Conservation (phyloP, 352 stramenopile species). For the Pythium oligandrum region DNA sequence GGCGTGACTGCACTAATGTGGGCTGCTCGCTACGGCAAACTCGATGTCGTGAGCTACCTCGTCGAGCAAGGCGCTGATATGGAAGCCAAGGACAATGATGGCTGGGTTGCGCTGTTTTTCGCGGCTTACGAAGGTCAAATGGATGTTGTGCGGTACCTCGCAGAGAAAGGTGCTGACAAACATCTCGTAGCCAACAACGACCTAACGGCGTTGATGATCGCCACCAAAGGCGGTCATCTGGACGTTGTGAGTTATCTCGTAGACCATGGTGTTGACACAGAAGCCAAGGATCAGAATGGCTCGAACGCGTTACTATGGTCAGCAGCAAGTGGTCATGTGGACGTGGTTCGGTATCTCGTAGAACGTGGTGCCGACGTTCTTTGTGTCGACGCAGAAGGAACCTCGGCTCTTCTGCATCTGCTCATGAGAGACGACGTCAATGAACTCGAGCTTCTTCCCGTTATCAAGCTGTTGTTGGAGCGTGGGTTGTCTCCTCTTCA, state of each 20-base stretch:
- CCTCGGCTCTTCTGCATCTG: conserved; percentile 5
- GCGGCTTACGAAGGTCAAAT: not conserved
- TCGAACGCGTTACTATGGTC: not conserved
- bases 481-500: conserved; percentile 1
- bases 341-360: not conserved
- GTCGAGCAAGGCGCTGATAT: conserved; percentile 1
- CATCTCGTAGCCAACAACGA: not conserved
- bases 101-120: conserved; percentile 6
- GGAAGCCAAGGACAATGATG: conserved; percentile 1
- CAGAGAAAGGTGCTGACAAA: not conserved
- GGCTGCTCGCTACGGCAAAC: conserved; percentile 2
- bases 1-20: not conserved
- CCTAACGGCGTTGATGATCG: not conserved
- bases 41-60: not conserved
- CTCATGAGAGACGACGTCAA: not conserved
- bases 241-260: conserved; percentile 1
- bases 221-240: not conserved
- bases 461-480: conserved; percentile 14
- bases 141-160: not conserved
- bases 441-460: conserved; percentile 12
- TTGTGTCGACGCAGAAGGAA: conserved; percentile 4
- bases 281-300: not conserved
- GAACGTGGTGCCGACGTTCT: not conserved
- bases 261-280: not conserved
- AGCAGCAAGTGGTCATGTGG: not conserved